Percentiles rank a stretch among this genome's conserved stretches.
These are phyloP conservation scores for Cronartium ribicola DNA, from an alignment of 1,284 basidiomycete genomes.

Conservation along the genomic window DNA sequence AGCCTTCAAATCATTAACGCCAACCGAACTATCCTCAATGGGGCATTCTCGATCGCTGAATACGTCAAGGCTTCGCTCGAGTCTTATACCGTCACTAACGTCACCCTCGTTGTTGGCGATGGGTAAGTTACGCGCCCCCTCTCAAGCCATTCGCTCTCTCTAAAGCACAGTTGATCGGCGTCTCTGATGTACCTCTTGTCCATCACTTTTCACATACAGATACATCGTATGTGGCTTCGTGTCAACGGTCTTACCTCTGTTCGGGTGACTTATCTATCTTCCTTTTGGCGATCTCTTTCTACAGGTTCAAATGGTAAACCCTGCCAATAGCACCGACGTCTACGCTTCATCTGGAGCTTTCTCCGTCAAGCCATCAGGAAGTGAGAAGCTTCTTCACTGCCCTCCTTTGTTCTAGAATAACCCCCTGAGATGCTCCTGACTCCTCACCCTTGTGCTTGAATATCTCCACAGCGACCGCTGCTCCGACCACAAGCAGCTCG, in stretches of 20 bases:
- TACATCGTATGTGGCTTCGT: background rate
- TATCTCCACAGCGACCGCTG: background rate
- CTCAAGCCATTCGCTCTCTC: background rate
- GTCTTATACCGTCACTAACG: constrained; percentile 35
- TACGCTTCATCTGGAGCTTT: constrained; percentile 34
- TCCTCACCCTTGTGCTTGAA: too few species aligned
- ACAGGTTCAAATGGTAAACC: constrained; percentile 38
- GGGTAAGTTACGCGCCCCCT: constrained; percentile 12
- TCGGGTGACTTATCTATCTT: background rate
- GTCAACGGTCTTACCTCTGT: background rate
- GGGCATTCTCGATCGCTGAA: constrained; percentile 38
- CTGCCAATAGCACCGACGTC: constrained; percentile 25
- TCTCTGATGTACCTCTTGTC: too few species aligned
- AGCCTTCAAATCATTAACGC: constrained; percentile 37
- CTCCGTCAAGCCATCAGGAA: constrained; percentile 24
- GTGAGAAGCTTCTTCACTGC: background rate
- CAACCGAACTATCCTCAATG: constrained; percentile 20
- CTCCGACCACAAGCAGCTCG: background rate
- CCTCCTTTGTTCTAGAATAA: too few species aligned
- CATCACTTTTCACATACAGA: background rate
- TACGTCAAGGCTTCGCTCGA: constrained; percentile 22
- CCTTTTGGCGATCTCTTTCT: too few species aligned
- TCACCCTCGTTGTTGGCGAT: constrained; percentile 32
- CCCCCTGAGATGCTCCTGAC: background rate
- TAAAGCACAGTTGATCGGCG: too few species aligned